Conservation (phyloP, 352 stramenopile species). For the Globisporangium middletonii region DNA sequence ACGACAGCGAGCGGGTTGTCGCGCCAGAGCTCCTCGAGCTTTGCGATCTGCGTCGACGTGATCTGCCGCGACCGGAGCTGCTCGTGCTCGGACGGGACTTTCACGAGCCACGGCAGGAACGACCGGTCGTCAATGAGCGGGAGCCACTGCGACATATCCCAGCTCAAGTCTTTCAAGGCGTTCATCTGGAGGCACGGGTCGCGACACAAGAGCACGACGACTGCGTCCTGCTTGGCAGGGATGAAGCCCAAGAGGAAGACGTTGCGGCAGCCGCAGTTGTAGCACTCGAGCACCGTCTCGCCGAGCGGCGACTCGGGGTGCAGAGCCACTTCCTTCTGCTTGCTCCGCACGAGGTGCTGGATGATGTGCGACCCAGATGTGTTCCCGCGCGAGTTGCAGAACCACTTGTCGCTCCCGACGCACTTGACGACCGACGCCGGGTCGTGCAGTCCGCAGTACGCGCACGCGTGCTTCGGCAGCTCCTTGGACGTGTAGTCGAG, state of each 20-base stretch:
- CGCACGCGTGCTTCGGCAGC: slow-evolving; percentile 90
- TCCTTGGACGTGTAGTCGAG: slow-evolving; percentile 65
- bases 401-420: slow-evolving; percentile 96
- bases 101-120: slow-evolving; percentile 97
- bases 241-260: slow-evolving; percentile 99
- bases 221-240: slow-evolving; percentile 92
- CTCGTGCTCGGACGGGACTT: slow-evolving; percentile 89
- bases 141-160: slow-evolving; percentile 98
- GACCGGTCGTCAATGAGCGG: slow-evolving; percentile 96
- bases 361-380: slow-evolving; percentile 96
- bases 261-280: slow-evolving; percentile 99
- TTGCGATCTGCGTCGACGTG: slow-evolving; percentile 87
- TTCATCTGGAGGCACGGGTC: slow-evolving; percentile 96
- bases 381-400: slow-evolving; percentile 97
- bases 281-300: slow-evolving; percentile 98
- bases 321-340: slow-evolving; percentile 86
- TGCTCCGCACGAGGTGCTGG: slow-evolving; percentile 95
- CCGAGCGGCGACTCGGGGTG: slow-evolving; percentile 96
- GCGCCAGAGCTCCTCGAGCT: slow-evolving; percentile 94
- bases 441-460: slow-evolving; percentile 98
- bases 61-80: slow-evolving; percentile 93
- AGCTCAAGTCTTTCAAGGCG: slow-evolving; percentile 98
- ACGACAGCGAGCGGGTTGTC: slow-evolving; percentile 95
- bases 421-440: slow-evolving; percentile 95
- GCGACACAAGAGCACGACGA: slow-evolving; percentile 97